Evolutionary conservation across 352 stramenopile genomes (phyloP), one percentile per base, ranked within the genome.

Genomic region (Globisporangium spiculum): DNA sequence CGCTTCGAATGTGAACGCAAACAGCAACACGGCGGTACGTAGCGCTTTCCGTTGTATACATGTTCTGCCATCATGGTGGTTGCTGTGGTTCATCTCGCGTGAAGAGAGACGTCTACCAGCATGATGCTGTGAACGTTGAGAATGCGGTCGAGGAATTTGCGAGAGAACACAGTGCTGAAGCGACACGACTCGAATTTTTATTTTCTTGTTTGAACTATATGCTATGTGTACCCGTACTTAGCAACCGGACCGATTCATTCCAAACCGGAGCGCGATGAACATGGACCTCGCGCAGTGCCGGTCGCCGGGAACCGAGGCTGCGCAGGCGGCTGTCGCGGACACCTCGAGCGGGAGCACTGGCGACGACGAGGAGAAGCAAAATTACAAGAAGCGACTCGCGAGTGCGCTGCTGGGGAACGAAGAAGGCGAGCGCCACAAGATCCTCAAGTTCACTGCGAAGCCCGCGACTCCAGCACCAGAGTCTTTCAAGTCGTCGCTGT

Each of bases 361-460:
- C 22, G 83, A 93, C 59, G 81, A 91, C 27, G 85, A 93, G 41
- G 83, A 90, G 65, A 91, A 90, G 52, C 80, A 88, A 66, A 81
- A 91, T 27, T 95, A 93, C 73, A 93, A 95, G 74, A 90, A 90
- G 60, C 77, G 84, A 34, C 75, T 95, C 48, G 88, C 88, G 48
- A 91, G 86, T 59, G 85, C 85, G 30, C 63, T 98, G 22, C 73
- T 98, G 22, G 90, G 90, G 46, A 80, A 86, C 57, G 77, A 90
- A 26, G 84, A 88, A 48, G 71, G 81, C 36, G 83, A 87, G 24
- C 88, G 93, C 66, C 87, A 97, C 84, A 97, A 98, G 53, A 98
- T 99, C 60, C 88, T 99, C 57, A 97, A 97, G 66, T 99, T 99
- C 76, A 97, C 93, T 52, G 98, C 98, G 70, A 98, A 98, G 44